Percentiles rank a stretch among this genome's conserved stretches.
Conservation (phyloP, 148 eudicot genomes). For the Rhododendron vialii region DNA sequence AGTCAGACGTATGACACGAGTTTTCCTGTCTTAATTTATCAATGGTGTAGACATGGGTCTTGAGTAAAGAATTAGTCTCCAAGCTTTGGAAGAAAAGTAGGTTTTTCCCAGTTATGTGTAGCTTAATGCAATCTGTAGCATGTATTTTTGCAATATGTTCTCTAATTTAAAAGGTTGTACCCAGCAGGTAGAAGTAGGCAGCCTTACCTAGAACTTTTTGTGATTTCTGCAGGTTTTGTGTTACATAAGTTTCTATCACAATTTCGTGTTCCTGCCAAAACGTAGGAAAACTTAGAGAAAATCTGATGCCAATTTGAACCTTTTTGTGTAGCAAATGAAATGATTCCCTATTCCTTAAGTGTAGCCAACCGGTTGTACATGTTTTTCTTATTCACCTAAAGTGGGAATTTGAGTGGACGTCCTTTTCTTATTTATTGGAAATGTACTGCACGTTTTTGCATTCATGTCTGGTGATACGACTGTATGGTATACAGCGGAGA, state of each 20-base stretch:
- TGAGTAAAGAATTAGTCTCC: background rate
- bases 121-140: background rate
- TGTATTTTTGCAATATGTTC: background rate
- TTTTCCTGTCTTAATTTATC: background rate
- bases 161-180: background rate
- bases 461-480: background rate
- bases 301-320: background rate
- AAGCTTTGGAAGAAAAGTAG: background rate
- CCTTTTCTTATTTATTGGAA: background rate
- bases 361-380: background rate
- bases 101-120: background rate
- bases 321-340: background rate
- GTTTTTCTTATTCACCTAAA: background rate
- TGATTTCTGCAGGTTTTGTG: background rate
- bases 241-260: background rate
- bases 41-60: background rate
- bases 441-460: background rate
- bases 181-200: background rate
- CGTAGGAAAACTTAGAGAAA: background rate
- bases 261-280: background rate
- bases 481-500: constrained; percentile 37
- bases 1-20: background rate
- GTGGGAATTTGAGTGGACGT: background rate
- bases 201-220: background rate
- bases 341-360: background rate